Conservation (phyloP, 2,329 filamentous ascomycete species). For the Apiospora hydei region DNA sequence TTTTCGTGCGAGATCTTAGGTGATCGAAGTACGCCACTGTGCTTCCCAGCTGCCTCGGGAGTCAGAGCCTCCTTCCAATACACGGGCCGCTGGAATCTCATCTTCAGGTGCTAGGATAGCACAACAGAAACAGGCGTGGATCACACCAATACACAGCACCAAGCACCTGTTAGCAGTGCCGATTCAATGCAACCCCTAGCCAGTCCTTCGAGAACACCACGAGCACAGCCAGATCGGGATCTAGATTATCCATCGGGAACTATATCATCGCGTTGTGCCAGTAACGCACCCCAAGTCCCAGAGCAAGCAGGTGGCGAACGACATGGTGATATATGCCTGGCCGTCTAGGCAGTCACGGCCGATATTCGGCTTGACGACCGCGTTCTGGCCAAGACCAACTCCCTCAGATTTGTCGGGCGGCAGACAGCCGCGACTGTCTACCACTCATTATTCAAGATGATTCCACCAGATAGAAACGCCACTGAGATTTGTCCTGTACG, state of each 20-base stretch:
- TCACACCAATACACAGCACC: background rate
- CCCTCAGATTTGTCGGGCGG: too few relatives aligned
- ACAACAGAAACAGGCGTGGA: background rate
- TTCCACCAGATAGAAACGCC: too few relatives aligned
- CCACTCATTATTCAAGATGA: too few relatives aligned
- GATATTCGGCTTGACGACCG: background rate
- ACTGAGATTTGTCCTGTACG: too few relatives aligned
- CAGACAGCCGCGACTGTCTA: background rate
- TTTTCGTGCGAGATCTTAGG: too few relatives aligned
- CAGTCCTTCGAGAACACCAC: background rate
- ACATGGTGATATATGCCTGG: too few relatives aligned
- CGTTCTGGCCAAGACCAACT: background rate
- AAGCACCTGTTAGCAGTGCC: slow-evolving; percentile 7
- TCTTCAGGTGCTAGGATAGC: background rate
- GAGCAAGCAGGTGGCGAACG: too few relatives aligned
- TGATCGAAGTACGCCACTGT: background rate
- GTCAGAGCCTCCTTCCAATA: background rate
- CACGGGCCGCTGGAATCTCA: background rate
- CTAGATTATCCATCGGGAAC: too few relatives aligned
- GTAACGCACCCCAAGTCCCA: background rate
- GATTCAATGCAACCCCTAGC: background rate
- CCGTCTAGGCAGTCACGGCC: background rate
- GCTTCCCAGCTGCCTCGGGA: background rate
- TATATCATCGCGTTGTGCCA: background rate
- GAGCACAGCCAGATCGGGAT: background rate